Evolutionary conservation across 2,329 filamentous ascomycete species (phyloP), one percentile per base, ranked within the genome.

Genomic region (Curvularia sp.): DNA sequence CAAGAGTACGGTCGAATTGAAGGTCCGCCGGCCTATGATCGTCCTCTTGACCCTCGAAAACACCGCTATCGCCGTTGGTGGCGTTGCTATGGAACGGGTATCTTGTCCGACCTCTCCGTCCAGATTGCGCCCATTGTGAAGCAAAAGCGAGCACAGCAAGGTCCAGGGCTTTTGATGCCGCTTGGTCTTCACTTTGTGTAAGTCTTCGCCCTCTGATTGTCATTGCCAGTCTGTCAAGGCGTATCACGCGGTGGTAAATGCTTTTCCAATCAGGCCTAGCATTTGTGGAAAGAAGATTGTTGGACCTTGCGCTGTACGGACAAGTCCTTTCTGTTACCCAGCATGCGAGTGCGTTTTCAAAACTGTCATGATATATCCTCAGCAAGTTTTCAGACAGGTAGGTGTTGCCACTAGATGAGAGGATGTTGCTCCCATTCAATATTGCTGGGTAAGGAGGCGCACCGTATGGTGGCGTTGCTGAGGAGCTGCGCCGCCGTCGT

Each of bases 301-400:
- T 67, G 52, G 65, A 65, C 42, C 68, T 60, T 46, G 75, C 65
- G 61, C 75, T 75, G 63, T 85, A 85, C 0, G 83, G 83, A 53
- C 83, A 85, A 2, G 82, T 85, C 47, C 79, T 76, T 59, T 85
- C 83, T 0, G 82, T 83, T 18, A 85, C 63, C 83, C 83, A 85
- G 65, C 83, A 85, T 1, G 82, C 81, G 6, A 85, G 69, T 12
- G 80, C 82, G 63, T 84, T 81, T 61, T 85, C 83, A 61, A 85
- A 76, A 30, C 82, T 83, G 60, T 85, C 82, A 62, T 85, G 83
- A 65, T 85, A 85, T 33, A 85, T 80, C 44, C 77, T 77, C 50
- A 84, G 70, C 18, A 84, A 71, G 13, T 72, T 78, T 41, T 80
- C 75, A 0, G 78, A 79, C 55, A 84, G 78, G 26, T 80, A 70